Percentiles rank a stretch among this genome's conserved stretches.
phyloP scores from a whole-genome alignment of 331 rosid species.

The Erythrophleum ivorense region DNA sequence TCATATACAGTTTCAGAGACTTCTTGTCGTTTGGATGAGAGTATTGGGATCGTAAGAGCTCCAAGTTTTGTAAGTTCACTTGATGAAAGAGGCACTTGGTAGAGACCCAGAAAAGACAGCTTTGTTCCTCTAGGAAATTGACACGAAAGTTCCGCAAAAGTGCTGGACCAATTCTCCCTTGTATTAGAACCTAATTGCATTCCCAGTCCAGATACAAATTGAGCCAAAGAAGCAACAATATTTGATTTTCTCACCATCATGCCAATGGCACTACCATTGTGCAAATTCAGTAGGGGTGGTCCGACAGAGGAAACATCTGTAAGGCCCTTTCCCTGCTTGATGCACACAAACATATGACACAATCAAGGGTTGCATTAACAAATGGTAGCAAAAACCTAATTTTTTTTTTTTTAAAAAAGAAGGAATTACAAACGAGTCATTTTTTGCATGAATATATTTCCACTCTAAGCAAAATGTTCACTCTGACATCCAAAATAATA shows the following conservation, averaged over 20 bases:
- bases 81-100: conserved; percentile 51
- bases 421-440: not conserved
- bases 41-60: conserved; percentile 57
- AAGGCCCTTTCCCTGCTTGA: conserved; percentile 71
- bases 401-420: too few species aligned
- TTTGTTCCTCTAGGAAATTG: conserved; percentile 71
- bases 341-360: conserved; percentile 32
- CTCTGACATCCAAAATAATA: conserved; percentile 19
- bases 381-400: not conserved
- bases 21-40: conserved; percentile 34
- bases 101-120: conserved; percentile 73
- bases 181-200: conserved; percentile 43
- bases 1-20: conserved; percentile 50
- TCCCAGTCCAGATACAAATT: conserved; percentile 62
- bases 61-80: conserved; percentile 49
- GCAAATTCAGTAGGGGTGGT: conserved; percentile 79
- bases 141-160: conserved; percentile 70
- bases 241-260: conserved; percentile 75
- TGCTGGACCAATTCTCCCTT: conserved; percentile 55
- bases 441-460: not conserved
- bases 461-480: not conserved
- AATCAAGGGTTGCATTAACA: conserved; percentile 17
- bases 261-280: conserved; percentile 73
- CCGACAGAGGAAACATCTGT: conserved; percentile 69
- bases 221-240: conserved; percentile 79